Percentiles rank a stretch among this genome's conserved stretches.
Conservation (phyloP, 2,329 filamentous ascomycete genomes). For the Sphaceloma murrayae region DNA sequence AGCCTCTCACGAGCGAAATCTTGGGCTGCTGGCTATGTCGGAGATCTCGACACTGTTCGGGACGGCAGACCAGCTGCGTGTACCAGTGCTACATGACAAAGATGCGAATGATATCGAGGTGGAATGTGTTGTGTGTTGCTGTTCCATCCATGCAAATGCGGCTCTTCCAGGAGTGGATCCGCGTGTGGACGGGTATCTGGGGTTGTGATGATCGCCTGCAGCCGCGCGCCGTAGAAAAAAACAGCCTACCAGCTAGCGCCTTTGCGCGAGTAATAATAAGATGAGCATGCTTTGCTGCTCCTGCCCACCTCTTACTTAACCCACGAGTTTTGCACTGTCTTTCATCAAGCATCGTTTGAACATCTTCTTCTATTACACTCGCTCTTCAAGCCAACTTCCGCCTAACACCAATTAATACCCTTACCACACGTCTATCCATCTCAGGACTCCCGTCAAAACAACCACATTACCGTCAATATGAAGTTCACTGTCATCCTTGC, state of each 20-base stretch:
- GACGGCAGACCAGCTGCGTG: no score
- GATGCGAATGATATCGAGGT: no score
- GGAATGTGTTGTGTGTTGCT: no score
- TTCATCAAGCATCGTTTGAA: slow-evolving; percentile 5
- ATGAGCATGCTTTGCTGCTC: slow-evolving; percentile 12
- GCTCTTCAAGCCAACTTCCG: not conserved
- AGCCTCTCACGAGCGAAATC: no score
- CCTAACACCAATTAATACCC: slow-evolving; percentile 8
- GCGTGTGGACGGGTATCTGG: no score
- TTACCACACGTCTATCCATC: not conserved
- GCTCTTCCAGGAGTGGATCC: slow-evolving; percentile 7
- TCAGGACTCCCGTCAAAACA: not conserved
- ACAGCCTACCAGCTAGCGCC: no score
- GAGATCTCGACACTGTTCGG: no score
- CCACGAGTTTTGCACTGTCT: slow-evolving; percentile 7
- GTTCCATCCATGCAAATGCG: no score
- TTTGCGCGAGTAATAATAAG: slow-evolving; percentile 15
- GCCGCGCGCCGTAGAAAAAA: not conserved
- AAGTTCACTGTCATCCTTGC: slow-evolving; percentile 38
- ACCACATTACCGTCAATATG: slow-evolving; percentile 27
- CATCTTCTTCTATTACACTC: slow-evolving; percentile 10
- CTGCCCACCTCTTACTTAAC: not conserved
- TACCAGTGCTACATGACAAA: no score
- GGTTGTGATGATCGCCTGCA: slow-evolving; percentile 4
- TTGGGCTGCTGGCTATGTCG: no score